phyloP scores from a whole-genome alignment of 768 basidiomycete genomes.

The Glaciozyma martinii region DNA sequence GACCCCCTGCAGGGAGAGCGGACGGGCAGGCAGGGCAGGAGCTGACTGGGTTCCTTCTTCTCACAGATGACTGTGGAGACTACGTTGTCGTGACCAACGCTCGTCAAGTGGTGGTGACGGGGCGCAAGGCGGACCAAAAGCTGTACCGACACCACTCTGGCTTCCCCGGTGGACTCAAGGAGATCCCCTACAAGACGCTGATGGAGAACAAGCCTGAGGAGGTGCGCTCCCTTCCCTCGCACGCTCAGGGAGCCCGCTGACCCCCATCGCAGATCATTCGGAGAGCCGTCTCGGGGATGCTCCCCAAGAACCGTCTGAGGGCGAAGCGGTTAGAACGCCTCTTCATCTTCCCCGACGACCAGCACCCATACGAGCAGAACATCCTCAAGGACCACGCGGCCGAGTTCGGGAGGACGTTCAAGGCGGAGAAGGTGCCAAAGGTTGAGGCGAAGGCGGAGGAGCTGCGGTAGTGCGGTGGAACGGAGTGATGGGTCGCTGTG shows the following conservation, averaged over 20 bases:
- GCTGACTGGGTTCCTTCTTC: not conserved
- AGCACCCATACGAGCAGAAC: slow-evolving; percentile 62
- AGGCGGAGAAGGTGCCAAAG: slow-evolving; percentile 3
- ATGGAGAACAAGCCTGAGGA: slow-evolving; percentile 79
- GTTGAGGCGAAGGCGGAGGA: not conserved
- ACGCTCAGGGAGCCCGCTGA: not conserved
- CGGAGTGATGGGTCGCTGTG: not conserved
- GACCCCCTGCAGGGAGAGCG: not conserved
- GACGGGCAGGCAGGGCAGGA: not conserved
- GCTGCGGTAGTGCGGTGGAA: not conserved
- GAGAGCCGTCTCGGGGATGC: slow-evolving; percentile 93
- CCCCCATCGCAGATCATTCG: slow-evolving; percentile 65
- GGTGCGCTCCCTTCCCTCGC: slow-evolving; percentile 43
- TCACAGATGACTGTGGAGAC: slow-evolving; percentile 87
- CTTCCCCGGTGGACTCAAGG: slow-evolving; percentile 87
- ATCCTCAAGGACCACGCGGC: slow-evolving; percentile 61
- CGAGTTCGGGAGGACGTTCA: slow-evolving; percentile 22
- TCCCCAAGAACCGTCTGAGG: slow-evolving; percentile 94
- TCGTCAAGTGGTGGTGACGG: slow-evolving; percentile 70
- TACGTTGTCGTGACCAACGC: slow-evolving; percentile 94
- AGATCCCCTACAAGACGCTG: slow-evolving; percentile 75
- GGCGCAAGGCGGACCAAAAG: slow-evolving; percentile 76
- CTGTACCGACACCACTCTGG: slow-evolving; percentile 83
- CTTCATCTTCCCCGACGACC: slow-evolving; percentile 69
- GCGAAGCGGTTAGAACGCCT: slow-evolving; percentile 78